phyloP scores from a whole-genome alignment of 192 early-diverging fungal species.

The Entomortierella lignicola region DNA sequence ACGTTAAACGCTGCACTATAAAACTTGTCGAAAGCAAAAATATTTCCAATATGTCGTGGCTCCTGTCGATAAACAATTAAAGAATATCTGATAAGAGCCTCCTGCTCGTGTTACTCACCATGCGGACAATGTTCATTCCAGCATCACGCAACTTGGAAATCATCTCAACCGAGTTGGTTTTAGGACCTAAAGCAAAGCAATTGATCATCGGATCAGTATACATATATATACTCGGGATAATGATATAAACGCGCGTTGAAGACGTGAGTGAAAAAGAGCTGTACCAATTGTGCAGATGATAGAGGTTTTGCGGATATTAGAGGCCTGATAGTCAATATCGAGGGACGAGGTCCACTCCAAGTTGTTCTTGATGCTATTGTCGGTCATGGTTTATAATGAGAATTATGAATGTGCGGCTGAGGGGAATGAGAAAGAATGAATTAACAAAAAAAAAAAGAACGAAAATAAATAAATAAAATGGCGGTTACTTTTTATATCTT shows the following conservation, averaged over 20 bases:
- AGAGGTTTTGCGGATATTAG: constrained; percentile 80
- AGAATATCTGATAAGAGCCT: neutral
- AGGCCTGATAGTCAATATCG: constrained; percentile 67
- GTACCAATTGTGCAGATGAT: constrained; percentile 87
- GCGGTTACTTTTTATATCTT: too few relatives aligned
- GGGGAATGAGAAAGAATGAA: neutral
- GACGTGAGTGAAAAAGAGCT: too few relatives aligned
- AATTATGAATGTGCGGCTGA: neutral
- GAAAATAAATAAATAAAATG: neutral
- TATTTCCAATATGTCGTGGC: neutral
- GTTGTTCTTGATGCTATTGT: constrained; percentile 65
- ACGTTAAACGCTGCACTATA: too few relatives aligned
- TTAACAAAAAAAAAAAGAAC: neutral
- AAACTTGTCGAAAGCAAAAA: neutral
- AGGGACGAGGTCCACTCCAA: constrained; percentile 81
- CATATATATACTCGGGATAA: too few relatives aligned
- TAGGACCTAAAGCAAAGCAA: constrained; percentile 78
- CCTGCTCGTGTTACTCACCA: constrained; percentile 47
- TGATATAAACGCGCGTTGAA: too few relatives aligned
- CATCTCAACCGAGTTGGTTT: constrained; percentile 82
- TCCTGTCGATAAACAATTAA: too few relatives aligned
- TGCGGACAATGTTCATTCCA: constrained; percentile 88
- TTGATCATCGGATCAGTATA: too few relatives aligned
- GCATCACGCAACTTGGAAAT: constrained; percentile 77
- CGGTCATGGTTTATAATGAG: constrained; percentile 22